Evolutionary conservation across 2,329 filamentous ascomycete species (phyloP), one percentile per base, ranked within the genome.

Genomic region (Aurifilum marmelostoma): DNA sequence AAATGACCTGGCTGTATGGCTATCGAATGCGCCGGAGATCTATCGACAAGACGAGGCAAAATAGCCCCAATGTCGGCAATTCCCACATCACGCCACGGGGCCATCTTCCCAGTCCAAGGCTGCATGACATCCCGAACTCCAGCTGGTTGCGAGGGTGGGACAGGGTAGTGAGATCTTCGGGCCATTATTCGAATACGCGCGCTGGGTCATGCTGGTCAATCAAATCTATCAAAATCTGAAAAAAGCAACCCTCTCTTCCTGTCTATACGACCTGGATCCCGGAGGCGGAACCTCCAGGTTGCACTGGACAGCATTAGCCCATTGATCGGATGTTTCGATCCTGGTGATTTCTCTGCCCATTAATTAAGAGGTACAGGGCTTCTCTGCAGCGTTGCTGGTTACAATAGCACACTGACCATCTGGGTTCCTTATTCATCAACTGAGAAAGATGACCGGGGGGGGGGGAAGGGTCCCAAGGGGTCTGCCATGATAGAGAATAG

Each of bases 151-250:
- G 58, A 60, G 50, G 50, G 50, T 59, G 66, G 66, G 59, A 56
- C 62, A 37, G 63, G 66, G 32, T 24, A 54, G 52, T 34, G 21
- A 65, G 34, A 39, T 43, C 47, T 66, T 41, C 58, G 64, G 64
- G 58, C 59, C 21, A 64, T 68, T 43, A 34, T 29, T 58, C 18
- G 43, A 47, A 47, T 47, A 47, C 34, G 9, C 11, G 47, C 52
- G 69, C 69, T 70, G 69, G 69, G 69, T 66, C 66, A 70, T 68
- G 58, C 66, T 68, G 69, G 69, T 70, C 59, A 63, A 70, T 68
- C 63, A 70, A 56, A 70, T 56, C 63, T 65, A 68, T 66, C 66
- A 65, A 52, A 66, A 66, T 47, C 56, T 59, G 41, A 37, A 50
- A 66, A 63, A 70, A 70, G 69, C 69, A 70, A 68, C 63, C 43